Percentiles rank a stretch among this genome's conserved stretches.
phyloP scores from a whole-genome alignment of 495 filamentous ascomycete genomes.

The Podospora anserina region DNA sequence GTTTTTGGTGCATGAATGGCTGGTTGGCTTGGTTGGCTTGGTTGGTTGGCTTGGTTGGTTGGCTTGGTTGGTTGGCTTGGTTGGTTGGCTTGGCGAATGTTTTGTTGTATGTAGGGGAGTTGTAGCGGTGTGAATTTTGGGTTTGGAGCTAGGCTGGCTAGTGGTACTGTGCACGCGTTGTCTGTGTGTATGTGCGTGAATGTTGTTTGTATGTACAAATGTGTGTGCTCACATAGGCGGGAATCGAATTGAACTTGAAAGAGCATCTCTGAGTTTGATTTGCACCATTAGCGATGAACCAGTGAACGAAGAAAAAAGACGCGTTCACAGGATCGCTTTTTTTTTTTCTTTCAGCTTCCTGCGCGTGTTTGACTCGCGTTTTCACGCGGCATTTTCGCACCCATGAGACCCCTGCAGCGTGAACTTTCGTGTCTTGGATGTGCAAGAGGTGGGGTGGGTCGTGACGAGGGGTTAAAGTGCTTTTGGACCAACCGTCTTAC shows the following conservation, averaged over 20 bases:
- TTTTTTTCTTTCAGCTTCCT: slow-evolving; percentile 7
- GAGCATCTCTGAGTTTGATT: too few relatives aligned
- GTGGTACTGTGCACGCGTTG: neutral
- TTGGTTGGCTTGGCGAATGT: neutral
- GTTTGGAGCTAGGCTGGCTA: neutral
- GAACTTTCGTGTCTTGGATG: neutral
- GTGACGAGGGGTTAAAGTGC: slow-evolving; percentile 5
- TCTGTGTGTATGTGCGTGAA: neutral
- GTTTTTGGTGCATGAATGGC: neutral
- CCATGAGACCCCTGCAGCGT: neutral
- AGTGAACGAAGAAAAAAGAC: neutral
- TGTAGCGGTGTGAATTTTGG: neutral
- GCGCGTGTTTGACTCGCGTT: neutral
- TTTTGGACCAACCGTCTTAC: neutral
- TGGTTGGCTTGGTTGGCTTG: neutral
- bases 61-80: neutral
- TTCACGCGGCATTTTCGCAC: neutral
- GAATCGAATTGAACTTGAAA: neutral
- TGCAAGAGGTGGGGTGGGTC: neutral
- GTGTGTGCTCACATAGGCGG: neutral
- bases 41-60: neutral
- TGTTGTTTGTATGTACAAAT: neutral
- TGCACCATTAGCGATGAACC: too few relatives aligned
- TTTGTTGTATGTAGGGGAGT: neutral
- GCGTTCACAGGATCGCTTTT: neutral